Conservation (phyloP, 2,329 filamentous ascomycete species). For the Cryphonectria naterciae region DNA sequence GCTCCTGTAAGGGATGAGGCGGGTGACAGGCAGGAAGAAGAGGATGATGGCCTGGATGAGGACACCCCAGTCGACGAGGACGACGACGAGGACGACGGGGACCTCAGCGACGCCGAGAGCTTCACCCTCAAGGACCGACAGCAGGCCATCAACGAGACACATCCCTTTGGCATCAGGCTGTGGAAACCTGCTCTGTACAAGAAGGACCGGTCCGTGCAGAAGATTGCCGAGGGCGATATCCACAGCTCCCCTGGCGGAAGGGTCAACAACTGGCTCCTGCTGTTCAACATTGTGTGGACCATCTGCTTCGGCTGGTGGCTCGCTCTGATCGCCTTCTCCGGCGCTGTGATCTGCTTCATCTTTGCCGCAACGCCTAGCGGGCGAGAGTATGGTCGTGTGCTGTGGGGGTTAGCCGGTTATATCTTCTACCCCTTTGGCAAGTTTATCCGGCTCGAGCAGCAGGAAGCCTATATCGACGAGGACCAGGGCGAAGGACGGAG, state of each 20-base stretch:
- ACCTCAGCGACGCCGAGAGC: conserved; percentile 90
- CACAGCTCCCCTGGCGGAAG: conserved; percentile 90
- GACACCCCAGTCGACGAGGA: conserved; percentile 49
- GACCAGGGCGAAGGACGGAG: conserved; percentile 94
- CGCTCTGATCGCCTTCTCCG: conserved; percentile 72
- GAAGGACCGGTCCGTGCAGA: conserved; percentile 93
- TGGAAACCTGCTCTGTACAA: conserved; percentile 99
- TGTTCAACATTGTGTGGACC: conserved; percentile 92
- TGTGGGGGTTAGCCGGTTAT: conserved; percentile 84
- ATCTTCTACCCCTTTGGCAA: conserved; percentile 96
- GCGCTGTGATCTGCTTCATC: conserved; percentile 76
- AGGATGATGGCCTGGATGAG: conserved; percentile 44
- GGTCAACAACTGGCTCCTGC: conserved; percentile 80
- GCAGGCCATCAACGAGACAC: conserved; percentile 96
- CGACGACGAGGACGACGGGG: conserved; percentile 66
- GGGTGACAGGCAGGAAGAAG: conserved; percentile 28
- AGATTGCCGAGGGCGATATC: conserved; percentile 94
- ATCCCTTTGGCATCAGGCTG: conserved; percentile 97
- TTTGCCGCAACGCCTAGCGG: conserved; percentile 81
- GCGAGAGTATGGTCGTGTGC: conserved; percentile 80
- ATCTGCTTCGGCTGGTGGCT: conserved; percentile 97
- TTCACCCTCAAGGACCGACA: conserved; percentile 97
- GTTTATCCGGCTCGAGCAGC: conserved; percentile 89
- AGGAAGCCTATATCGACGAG: conserved; percentile 92
- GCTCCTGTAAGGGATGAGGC: conserved; percentile 22